A percentile compares a stretch with the other conserved stretches of the same genome.
Conservation (phyloP, 1,284 basidiomycete species). For the Fomitopsis schrenkii region DNA sequence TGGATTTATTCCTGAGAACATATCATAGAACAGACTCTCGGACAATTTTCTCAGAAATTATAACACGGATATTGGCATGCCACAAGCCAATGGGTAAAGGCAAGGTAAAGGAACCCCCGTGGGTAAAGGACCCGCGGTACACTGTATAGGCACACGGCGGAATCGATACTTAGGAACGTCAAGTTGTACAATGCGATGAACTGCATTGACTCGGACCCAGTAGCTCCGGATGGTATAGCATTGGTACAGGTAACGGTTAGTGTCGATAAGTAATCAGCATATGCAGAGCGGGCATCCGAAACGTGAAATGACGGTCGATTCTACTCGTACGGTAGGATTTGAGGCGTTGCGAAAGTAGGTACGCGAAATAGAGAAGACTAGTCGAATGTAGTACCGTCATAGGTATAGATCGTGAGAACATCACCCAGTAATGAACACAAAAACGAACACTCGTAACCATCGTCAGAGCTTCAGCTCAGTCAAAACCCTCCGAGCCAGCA, state of each 20-base stretch:
- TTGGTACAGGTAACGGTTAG: slow-evolving; percentile 18
- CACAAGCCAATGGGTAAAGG: no score
- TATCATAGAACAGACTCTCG: no score
- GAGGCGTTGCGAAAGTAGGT: slow-evolving; percentile 13
- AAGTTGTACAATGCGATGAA: background rate
- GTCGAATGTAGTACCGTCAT: slow-evolving; percentile 13
- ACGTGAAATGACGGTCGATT: slow-evolving; percentile 4
- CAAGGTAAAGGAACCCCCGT: no score
- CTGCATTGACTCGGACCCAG: background rate
- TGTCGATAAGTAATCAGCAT: slow-evolving; percentile 18
- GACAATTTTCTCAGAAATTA: no score
- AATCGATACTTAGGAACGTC: no score
- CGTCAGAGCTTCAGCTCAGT: slow-evolving; percentile 88
- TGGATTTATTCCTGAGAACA: no score
- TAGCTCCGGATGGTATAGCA: slow-evolving; percentile 21
- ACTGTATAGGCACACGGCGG: no score
- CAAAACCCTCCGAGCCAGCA: slow-evolving; percentile 91
- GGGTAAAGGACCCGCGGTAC: no score
- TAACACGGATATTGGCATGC: no score
- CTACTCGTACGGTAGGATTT: slow-evolving; percentile 14
- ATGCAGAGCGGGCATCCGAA: slow-evolving; percentile 17
- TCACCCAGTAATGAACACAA: slow-evolving; percentile 10
- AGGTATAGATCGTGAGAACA: slow-evolving; percentile 13
- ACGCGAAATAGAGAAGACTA: slow-evolving; percentile 10
- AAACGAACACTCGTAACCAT: slow-evolving; percentile 9